These are phyloP conservation scores for Backusella tarrabulga DNA, from an alignment of 192 early-diverging fungal species.

Conservation along the genomic window DNA sequence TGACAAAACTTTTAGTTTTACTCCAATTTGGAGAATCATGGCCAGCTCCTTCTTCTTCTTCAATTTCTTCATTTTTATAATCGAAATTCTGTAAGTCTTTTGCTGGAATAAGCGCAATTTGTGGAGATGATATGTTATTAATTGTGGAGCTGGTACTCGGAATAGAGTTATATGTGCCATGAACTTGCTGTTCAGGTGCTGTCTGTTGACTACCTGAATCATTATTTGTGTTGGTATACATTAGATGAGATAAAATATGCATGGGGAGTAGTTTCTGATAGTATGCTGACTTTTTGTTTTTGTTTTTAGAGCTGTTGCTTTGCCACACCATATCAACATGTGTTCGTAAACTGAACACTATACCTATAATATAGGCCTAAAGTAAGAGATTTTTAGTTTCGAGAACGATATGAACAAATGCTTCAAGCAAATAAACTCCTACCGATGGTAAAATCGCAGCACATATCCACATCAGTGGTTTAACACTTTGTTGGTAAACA, in stretches of 20 bases:
- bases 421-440: neutral
- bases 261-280: neutral
- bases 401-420: neutral
- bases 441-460: constrained; percentile 64
- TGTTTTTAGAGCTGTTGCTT: constrained; percentile 19
- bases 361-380: constrained; percentile 79
- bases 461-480: constrained; percentile 87
- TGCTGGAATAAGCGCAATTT: constrained; percentile 32
- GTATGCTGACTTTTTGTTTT: neutral
- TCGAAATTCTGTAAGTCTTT: constrained; percentile 50
- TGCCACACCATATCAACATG: constrained; percentile 80
- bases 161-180: neutral
- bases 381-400: neutral
- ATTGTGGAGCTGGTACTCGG: neutral
- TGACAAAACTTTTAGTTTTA: constrained; percentile 69
- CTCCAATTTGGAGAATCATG: constrained; percentile 96
- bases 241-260: constrained; percentile 11
- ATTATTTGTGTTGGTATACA: neutral
- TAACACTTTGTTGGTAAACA: constrained; percentile 75
- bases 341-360: constrained; percentile 91
- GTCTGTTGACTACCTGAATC: neutral
- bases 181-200: neutral
- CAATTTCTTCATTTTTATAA: constrained; percentile 1
- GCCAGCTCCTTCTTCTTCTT: constrained; percentile 64
- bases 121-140: constrained; percentile 8